Evolutionary conservation across 1,284 basidiomycete genomes (phyloP).

Genomic region (Phaffia rhodozyma): DNA sequence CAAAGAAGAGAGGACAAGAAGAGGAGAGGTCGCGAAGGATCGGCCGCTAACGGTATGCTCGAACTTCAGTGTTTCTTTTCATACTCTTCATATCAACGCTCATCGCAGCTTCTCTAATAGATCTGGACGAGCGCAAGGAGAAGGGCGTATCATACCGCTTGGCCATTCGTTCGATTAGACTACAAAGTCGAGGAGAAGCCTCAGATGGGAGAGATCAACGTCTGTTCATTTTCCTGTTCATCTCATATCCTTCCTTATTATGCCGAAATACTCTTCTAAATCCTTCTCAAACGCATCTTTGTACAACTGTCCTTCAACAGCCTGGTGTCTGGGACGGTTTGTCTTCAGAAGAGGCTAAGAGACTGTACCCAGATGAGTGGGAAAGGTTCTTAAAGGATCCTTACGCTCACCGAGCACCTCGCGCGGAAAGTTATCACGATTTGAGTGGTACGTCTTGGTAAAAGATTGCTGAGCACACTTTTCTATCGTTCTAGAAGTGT

Average conservation of each 20-base stretch:
- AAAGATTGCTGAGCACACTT: not conserved
- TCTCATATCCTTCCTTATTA: not conserved
- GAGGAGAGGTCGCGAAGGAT: slow-evolving; percentile 43
- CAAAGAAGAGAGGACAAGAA: slow-evolving; percentile 49
- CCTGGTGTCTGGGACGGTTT: slow-evolving; percentile 85
- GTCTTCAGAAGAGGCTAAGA: slow-evolving; percentile 75
- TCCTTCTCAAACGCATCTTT: not conserved
- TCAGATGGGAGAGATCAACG: slow-evolving; percentile 96
- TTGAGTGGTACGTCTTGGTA: slow-evolving; percentile 46
- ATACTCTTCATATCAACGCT: slow-evolving; percentile 8
- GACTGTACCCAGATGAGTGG: slow-evolving; percentile 88
- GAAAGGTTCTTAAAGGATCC: slow-evolving; percentile 83
- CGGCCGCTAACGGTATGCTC: slow-evolving; percentile 58
- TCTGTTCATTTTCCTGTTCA: slow-evolving; percentile 27
- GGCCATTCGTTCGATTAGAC: slow-evolving; percentile 67
- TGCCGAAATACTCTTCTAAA: not conserved
- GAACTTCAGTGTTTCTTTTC: not conserved
- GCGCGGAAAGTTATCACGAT: slow-evolving; percentile 90
- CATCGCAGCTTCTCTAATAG: slow-evolving; percentile 35
- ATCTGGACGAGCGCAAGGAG: slow-evolving; percentile 95
- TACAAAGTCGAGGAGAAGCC: slow-evolving; percentile 83
- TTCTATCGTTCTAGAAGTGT: not conserved
- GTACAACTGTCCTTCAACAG: not conserved
- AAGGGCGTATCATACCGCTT: slow-evolving; percentile 86
- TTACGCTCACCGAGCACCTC: slow-evolving; percentile 79